phyloP scores from a whole-genome alignment of 306 rosid species.

The Gleditsia sinensis region DNA sequence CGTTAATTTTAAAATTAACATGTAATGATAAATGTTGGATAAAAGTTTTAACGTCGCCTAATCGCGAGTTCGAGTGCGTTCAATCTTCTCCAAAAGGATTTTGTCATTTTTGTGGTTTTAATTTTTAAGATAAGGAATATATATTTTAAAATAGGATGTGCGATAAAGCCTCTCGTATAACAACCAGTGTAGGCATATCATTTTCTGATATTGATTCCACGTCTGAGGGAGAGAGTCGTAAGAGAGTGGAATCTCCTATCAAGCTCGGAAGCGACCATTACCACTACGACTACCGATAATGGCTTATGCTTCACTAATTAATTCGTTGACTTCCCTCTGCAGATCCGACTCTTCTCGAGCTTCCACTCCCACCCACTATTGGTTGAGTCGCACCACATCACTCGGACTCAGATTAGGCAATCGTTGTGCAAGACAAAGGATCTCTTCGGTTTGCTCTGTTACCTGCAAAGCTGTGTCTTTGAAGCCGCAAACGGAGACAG shows the following conservation, averaged over 20 bases:
- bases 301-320: slow-evolving; percentile 65
- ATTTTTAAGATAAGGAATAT: too few species aligned
- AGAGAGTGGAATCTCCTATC: neutral
- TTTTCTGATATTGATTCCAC: neutral
- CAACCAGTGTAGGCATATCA: neutral
- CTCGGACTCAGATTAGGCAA: slow-evolving; percentile 25
- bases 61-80: too few species aligned
- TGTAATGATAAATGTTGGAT: too few species aligned
- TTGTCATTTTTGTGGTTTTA: too few species aligned
- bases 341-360: slow-evolving; percentile 33
- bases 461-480: slow-evolving; percentile 75
- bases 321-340: slow-evolving; percentile 49
- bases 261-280: neutral
- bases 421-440: slow-evolving; percentile 6
- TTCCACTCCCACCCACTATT: slow-evolving; percentile 29
- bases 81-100: too few species aligned
- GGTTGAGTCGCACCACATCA: slow-evolving; percentile 22
- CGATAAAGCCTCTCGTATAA: too few species aligned
- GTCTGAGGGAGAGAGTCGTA: neutral
- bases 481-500: slow-evolving; percentile 55
- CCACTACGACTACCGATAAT: slow-evolving; percentile 37
- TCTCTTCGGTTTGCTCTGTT: slow-evolving; percentile 41
- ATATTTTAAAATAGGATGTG: too few species aligned
- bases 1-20: too few species aligned
- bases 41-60: too few species aligned